phyloP scores from a whole-genome alignment of 768 basidiomycete genomes.

The Auriscalpium microsporum region DNA sequence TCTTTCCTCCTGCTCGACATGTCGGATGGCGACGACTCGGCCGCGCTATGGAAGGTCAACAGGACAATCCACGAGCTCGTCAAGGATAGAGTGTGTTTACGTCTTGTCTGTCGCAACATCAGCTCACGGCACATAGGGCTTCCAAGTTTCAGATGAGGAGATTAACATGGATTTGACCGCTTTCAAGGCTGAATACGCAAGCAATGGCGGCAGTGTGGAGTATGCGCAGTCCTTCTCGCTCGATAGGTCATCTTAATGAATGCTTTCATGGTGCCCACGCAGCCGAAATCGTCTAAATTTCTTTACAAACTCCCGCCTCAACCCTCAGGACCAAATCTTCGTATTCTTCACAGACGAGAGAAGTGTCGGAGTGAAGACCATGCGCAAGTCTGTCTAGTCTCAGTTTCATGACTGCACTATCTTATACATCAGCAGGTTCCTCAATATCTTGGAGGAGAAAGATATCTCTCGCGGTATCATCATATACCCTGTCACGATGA shows the following conservation, averaged over 20 bases:
- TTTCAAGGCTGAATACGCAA: constrained; percentile 70
- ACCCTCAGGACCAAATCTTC: constrained; percentile 75
- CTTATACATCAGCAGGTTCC: constrained; percentile 44
- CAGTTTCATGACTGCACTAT: background rate
- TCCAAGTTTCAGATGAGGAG: constrained; percentile 90
- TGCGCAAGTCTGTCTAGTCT: constrained; percentile 71
- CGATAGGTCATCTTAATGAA: background rate
- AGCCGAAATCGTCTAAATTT: constrained; percentile 90
- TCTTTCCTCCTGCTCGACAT: constrained; percentile 31
- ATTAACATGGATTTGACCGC: constrained; percentile 76
- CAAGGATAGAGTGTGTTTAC: constrained; percentile 71
- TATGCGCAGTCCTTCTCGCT: constrained; percentile 30
- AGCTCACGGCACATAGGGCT: constrained; percentile 50
- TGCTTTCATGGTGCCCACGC: constrained; percentile 5
- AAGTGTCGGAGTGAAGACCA: constrained; percentile 94
- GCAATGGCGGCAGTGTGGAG: constrained; percentile 74
- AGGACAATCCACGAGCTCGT: constrained; percentile 95
- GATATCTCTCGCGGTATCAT: constrained; percentile 86
- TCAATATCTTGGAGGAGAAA: constrained; percentile 87
- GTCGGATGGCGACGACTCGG: constrained; percentile 71
- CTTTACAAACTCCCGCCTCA: constrained; percentile 65
- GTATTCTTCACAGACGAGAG: constrained; percentile 94
- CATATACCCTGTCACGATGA: constrained; percentile 94
- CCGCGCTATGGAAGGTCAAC: constrained; percentile 93
- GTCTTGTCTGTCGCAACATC: constrained; percentile 1